phyloP scores from a whole-genome alignment of 1,139 yeast genomes.

The Geotrichum reessii region DNA sequence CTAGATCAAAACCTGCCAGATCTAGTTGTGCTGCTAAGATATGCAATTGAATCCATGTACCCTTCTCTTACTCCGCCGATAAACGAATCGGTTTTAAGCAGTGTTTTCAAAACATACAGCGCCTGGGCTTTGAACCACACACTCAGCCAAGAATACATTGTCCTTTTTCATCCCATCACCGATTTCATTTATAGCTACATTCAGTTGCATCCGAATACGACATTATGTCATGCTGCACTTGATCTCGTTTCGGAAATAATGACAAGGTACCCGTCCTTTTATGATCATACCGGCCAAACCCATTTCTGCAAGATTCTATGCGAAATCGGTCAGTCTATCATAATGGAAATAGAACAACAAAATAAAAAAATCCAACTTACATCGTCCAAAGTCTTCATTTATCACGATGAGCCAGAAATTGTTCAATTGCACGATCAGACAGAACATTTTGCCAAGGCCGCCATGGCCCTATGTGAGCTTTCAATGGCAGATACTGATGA shows the following conservation, averaged over 20 bases:
- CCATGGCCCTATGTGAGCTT: conserved; percentile 14
- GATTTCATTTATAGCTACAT: background rate
- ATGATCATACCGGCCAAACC: background rate
- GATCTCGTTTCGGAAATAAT: conserved; percentile 11
- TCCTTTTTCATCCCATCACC: conserved; percentile 2
- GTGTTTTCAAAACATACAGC: conserved; percentile 8
- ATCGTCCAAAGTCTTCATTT: background rate
- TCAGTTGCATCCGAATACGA: conserved; percentile 1
- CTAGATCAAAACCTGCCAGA: conserved; percentile 3
- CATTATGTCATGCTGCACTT: conserved; percentile 1
- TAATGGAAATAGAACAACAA: background rate
- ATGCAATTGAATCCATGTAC: background rate
- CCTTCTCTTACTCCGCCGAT: background rate
- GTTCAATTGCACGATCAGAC: conserved; percentile 18
- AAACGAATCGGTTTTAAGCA: background rate
- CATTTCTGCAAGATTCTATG: conserved; percentile 5
- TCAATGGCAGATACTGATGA: conserved; percentile 11
- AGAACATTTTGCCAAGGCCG: conserved; percentile 3
- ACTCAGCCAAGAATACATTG: background rate
- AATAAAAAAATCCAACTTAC: background rate
- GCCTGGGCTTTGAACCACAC: conserved; percentile 9
- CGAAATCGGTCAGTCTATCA: conserved; percentile 9
- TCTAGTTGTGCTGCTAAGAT: background rate
- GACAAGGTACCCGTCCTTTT: conserved; percentile 10
- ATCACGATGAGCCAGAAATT: conserved; percentile 15